Base-by-base conservation (phyloP, 352 stramenopile species). In the Pythium diclinum region DNA sequence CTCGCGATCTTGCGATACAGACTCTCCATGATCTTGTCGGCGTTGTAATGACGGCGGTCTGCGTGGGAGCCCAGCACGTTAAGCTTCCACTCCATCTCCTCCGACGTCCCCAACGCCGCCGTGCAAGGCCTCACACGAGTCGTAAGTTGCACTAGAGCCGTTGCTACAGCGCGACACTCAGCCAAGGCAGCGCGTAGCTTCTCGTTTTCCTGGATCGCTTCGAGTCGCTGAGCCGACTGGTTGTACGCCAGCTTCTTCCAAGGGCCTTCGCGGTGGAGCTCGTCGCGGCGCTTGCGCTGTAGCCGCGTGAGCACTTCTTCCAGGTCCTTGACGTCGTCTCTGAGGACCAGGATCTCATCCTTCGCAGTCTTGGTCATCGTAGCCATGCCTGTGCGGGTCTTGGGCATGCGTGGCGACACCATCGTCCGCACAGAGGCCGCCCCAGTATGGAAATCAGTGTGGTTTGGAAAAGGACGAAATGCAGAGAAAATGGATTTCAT, bases 211-310 rank as follows among this genome's bases (percentile, higher is more conserved):
- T 56, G 51, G 19, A 71, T 17, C 25, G 58, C 57, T 13, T 36
- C 48, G 11, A 47, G 17, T 23, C 42, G 23, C 34, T 49, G 10
- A 3, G 36, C 34, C 14, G 48, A 56, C 47, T 64, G 56, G 38
- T 52, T 49, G 23, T 47, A 56, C 7, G 63, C 63, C 11, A 59
- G 63, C 38, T 48, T 54, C 63, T 64, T 48, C 63, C 63, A 69
- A 36, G 23, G 56, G 47, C 55, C 25, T 11, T 87, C 86, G 16
- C 72, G 73, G 21, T 13, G 40, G 3, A 59, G 21, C 0, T 32
- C 34, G n/a, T 56, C 46, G 9, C 33, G 23, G 21, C 56, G 63
- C 46, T 59, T 40, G 46, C 56, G 47, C 40, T 63, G 46, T 3
- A 69, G 56, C 9, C 30, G 46, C 46, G n/a, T 9, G 4, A 69